phyloP scores from a whole-genome alignment of 2,329 filamentous ascomycete genomes.

The Gliomastix tumulicola region DNA sequence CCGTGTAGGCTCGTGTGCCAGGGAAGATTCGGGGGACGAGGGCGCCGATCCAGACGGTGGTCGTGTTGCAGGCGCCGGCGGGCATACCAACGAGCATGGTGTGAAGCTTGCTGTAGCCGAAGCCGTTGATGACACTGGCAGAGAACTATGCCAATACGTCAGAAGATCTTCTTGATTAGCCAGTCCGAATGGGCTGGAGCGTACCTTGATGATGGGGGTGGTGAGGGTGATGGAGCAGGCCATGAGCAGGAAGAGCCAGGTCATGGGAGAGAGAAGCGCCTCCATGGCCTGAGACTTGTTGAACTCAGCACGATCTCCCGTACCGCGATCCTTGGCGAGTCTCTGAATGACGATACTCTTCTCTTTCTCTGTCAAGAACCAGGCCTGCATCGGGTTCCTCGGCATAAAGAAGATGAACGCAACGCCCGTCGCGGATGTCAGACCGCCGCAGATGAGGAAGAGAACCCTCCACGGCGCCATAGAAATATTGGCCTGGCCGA shows the following conservation, averaged over 20 bases:
- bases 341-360: conserved; percentile 46
- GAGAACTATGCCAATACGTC: background rate
- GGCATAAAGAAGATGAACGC: conserved; percentile 7
- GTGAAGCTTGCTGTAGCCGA: conserved; percentile 6
- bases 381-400: conserved; percentile 5
- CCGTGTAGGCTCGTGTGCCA: conserved; percentile 9
- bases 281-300: conserved; percentile 54
- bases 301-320: conserved; percentile 33
- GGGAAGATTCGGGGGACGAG: conserved; percentile 10
- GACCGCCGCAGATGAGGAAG: conserved; percentile 10
- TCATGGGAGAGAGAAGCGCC: conserved; percentile 51
- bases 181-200: background rate
- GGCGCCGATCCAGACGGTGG: conserved; percentile 8
- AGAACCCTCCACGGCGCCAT: conserved; percentile 11
- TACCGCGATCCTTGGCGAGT: conserved; percentile 40
- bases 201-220: conserved; percentile 12
- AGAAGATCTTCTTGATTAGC: background rate
- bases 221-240: conserved; percentile 12
- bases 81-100: conserved; percentile 7
- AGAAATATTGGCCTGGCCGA: conserved; percentile 11
- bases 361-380: conserved; percentile 7
- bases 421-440: conserved; percentile 9
- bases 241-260: conserved; percentile 52
- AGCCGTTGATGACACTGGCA: conserved; percentile 6
- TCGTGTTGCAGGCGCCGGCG: conserved; percentile 2